Conservation (phyloP, 1,139 yeast genomes). For the Geotrichum histeridarum region DNA sequence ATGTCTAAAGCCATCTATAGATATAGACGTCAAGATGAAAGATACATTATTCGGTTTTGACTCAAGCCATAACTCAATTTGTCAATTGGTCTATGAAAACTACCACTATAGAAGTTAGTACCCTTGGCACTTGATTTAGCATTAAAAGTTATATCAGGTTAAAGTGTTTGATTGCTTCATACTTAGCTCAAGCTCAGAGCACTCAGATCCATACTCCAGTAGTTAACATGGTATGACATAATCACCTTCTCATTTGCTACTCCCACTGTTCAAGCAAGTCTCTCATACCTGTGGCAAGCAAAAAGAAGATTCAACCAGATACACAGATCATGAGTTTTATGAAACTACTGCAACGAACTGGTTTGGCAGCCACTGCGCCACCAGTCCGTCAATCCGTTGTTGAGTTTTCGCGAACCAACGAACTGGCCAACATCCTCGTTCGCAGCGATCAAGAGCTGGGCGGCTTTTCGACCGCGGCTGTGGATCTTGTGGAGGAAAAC, state of each 20-base stretch:
- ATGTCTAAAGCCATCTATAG: too few species aligned
- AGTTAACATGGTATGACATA: background rate
- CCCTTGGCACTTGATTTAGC: too few species aligned
- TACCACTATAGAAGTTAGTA: too few species aligned
- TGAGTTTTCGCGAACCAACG: constrained; percentile 49
- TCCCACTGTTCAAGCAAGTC: background rate
- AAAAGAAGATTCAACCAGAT: background rate
- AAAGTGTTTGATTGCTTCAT: too few species aligned
- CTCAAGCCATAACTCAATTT: too few species aligned
- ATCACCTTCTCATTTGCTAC: background rate
- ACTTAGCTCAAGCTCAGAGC: too few species aligned
- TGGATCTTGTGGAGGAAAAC: constrained; percentile 39
- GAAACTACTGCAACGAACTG: constrained; percentile 18
- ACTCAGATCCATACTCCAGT: too few species aligned
- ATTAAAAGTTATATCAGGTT: too few species aligned
- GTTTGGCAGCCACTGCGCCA: constrained; percentile 18
- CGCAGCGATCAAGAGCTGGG: constrained; percentile 72
- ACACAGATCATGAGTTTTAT: constrained; percentile 15
- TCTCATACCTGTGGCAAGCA: background rate
- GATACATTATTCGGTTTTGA: too few species aligned
- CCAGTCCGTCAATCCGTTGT: constrained; percentile 39
- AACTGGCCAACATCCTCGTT: constrained; percentile 48
- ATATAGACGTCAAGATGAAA: too few species aligned
- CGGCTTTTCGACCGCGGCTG: constrained; percentile 65
- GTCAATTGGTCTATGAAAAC: too few species aligned